Evolutionary conservation across 2,329 filamentous ascomycete species (phyloP).

Genomic region (Scleromitrula shiraiana): DNA sequence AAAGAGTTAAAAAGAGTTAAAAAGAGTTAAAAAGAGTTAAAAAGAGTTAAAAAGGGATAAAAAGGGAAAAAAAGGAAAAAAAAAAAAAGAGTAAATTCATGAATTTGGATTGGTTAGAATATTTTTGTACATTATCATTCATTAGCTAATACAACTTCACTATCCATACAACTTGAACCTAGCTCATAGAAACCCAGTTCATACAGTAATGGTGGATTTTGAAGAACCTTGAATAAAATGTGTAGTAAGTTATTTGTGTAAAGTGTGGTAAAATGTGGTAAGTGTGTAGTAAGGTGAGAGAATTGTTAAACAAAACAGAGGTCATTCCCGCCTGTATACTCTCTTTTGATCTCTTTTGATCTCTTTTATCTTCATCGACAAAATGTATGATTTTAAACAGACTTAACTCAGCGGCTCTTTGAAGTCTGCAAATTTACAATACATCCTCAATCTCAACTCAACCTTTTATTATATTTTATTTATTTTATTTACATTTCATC

Average conservation of each 20-base stretch:
- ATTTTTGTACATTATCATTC: not conserved
- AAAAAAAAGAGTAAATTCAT: not conserved
- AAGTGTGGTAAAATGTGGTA: too few relatives aligned
- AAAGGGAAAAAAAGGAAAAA: not conserved
- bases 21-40: not conserved
- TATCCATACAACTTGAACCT: too few relatives aligned
- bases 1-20: too few relatives aligned
- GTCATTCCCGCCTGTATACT: constrained; percentile 13
- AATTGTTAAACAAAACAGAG: constrained; percentile 9
- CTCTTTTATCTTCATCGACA: constrained; percentile 16
- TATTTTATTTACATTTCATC: not conserved
- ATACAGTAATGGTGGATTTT: not conserved
- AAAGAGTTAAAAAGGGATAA: not conserved
- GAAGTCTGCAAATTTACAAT: constrained; percentile 24
- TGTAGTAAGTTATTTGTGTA: not conserved
- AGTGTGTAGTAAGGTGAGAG: not conserved
- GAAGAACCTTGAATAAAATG: too few relatives aligned
- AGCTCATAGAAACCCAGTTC: not conserved
- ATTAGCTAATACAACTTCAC: not conserved
- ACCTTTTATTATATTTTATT: not conserved
- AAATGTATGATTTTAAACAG: constrained; percentile 25
- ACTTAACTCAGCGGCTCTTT: constrained; percentile 26
- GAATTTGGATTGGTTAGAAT: too few relatives aligned
- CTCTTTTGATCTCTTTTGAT: constrained; percentile 15
- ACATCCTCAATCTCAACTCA: not conserved